Evolutionary conservation across 805 yeast species (phyloP).

Genomic region (Dipodascopsis uninucleata): DNA sequence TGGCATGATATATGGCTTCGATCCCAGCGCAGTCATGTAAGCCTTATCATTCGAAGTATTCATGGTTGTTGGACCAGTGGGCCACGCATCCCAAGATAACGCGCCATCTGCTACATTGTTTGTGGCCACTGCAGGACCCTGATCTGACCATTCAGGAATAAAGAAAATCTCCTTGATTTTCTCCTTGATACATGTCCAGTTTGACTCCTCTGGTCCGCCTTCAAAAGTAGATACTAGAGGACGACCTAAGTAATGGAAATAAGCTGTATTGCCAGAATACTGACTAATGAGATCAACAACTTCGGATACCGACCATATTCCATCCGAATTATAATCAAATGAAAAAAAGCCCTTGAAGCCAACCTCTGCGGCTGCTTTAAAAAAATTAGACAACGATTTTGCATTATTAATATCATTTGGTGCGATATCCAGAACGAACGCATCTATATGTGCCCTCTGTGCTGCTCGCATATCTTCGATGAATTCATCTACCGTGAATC

Average conservation of each 20-base stretch:
- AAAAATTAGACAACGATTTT: background rate
- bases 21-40: no score
- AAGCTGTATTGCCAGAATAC: background rate
- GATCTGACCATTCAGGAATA: constrained; percentile 9
- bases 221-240: constrained; percentile 2
- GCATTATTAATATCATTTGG: background rate
- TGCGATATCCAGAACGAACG: constrained; percentile 2
- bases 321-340: constrained; percentile 1
- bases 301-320: background rate
- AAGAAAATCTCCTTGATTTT: constrained; percentile 4
- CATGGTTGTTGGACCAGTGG: background rate
- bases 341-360: background rate
- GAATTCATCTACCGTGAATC: background rate
- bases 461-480: background rate
- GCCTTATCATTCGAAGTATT: background rate
- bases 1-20: constrained; percentile 13
- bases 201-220: background rate
- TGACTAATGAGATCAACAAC: background rate
- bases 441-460: background rate
- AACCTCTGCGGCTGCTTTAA: background rate
- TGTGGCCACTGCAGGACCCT: constrained; percentile 3
- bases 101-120: constrained; percentile 12
- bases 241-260: background rate
- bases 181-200: background rate
- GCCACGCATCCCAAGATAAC: constrained; percentile 14